Evolutionary conservation across 2,329 filamentous ascomycete species (phyloP), one percentile per base, ranked within the genome.

Genomic region (Didymella arachidicola): DNA sequence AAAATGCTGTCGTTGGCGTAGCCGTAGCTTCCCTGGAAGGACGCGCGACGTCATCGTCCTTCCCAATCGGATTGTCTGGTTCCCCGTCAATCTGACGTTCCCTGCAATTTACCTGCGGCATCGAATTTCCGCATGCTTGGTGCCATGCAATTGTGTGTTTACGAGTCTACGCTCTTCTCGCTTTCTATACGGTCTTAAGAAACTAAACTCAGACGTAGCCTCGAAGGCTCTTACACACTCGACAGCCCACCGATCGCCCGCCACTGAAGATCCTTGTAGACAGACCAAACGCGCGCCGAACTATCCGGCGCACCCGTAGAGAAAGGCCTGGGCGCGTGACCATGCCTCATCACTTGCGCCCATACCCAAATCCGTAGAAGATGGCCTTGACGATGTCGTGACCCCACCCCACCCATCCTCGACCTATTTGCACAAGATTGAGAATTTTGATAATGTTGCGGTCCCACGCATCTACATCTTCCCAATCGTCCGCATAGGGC

Each of bases 401-500:
- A 2, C 71, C 67, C 74, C 82, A 82, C 2, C 83, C 86, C 32
- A 74, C 60, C 86, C 85, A 89, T 0, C 86, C 86, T 63, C 81
- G 79, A 11, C 80, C 68, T 30, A 65, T 68, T 60, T 82, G 80
- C 34, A 84, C 67, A 29, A 79, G 68, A 67, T 88, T 87, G 63
- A 89, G 45, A 58, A 88, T 62, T 39, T 76, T 74, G 1, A 89
- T 72, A 53, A 86, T 80, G 38, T 84, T 80, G 57, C 79, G 77
- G 25, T 81, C 79, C 67, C 88, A 89, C 2, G 79, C 72, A 67
- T 89, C 87, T 16, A 80, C 79, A 59, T 84, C 79, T 57, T 82
- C 78, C 65, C 82, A 86, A 65, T 89, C 86, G 62, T 87, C 78
- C 0, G 81, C 86, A 70, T 86, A 87, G 43, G 82, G 78, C 70